Base-by-base conservation (phyloP, 352 stramenopile genomes). In the Phytophthora sansomeana region DNA sequence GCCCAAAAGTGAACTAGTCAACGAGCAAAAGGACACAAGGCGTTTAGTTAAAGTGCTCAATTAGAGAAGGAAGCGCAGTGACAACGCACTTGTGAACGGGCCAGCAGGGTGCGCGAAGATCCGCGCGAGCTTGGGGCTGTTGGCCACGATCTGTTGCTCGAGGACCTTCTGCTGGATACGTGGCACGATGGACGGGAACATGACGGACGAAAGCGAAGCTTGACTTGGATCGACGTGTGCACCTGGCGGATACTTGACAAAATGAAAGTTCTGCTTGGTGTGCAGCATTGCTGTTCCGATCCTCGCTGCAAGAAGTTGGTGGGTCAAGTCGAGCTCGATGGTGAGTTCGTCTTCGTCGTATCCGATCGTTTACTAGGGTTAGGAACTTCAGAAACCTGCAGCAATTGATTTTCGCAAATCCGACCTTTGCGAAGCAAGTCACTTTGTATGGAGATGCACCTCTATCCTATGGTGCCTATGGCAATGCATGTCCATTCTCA, bases 1-100 rank as follows among this genome's bases (percentile, higher is more conserved):
- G 91, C 91, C 89, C 90, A 97, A 61, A 97, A 97, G 75, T 97
- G 89, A 11, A 97, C 82, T 86, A 33, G n/a, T 42, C 21, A 38
- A 11, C 14, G 39, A 36, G 16, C 42, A 35, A 61, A 39, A 3
- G 11, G 38, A 24, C 5, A 54, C 6, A 28, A 43, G 16, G 8
- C 4, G 35, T 58, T n/a, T 17, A 56, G 28, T 63, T 5, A 21
- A 36, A 24, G 11, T 2, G 5, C 6, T 24, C 13, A 35, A n/a
- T 1, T 16, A 14, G 14, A 9, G n/a, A 2, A 50, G 26, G 19
- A 49, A 1, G n/a, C 28, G 14, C 13, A 28, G 24, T 17, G 17
- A 68, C 16, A 43, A 21, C 75, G 58, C 51, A 90, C 88, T 78
- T 17, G 90, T 97, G 68, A 97, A 97, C 3, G 90, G 90, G 3